Evolutionary conservation across 805 yeast genomes (phyloP).

Genomic region (Ogataea paraovalis): DNA sequence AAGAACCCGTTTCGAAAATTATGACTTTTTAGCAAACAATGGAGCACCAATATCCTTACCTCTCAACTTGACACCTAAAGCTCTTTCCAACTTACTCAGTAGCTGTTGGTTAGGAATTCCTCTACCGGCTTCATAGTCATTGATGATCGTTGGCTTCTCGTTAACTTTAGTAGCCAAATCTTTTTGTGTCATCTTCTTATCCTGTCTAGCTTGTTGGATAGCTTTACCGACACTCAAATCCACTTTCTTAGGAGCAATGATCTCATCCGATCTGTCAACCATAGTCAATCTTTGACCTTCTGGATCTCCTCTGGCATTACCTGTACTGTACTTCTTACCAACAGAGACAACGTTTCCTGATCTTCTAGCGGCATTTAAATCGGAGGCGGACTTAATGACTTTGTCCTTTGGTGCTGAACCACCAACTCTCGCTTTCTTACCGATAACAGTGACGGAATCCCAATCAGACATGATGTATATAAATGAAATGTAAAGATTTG

Average conservation of each 20-base stretch:
- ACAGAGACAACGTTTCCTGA: conserved; percentile 83
- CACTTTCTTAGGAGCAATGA: conserved; percentile 86
- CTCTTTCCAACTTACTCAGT: conserved; percentile 88
- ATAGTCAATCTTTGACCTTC: conserved; percentile 95
- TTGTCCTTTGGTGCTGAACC: conserved; percentile 75
- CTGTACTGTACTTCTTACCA: conserved; percentile 83
- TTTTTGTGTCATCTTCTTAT: conserved; percentile 87
- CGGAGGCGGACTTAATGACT: conserved; percentile 74
- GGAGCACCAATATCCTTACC: conserved; percentile 96
- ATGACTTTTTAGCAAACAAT: conserved; percentile 51
- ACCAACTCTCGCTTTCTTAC: conserved; percentile 83
- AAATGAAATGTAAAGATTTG: no score
- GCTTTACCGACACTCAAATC: conserved; percentile 84
- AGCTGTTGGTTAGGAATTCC: conserved; percentile 96
- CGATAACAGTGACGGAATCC: conserved; percentile 89
- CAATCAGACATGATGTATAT: conserved; percentile 55
- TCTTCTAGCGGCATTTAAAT: conserved; percentile 92
- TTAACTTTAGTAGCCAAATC: conserved; percentile 93
- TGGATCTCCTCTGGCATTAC: conserved; percentile 61
- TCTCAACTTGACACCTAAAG: conserved; percentile 88
- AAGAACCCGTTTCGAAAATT: not conserved
- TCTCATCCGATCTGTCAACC: conserved; percentile 90
- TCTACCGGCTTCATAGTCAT: conserved; percentile 95
- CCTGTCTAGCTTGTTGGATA: conserved; percentile 80
- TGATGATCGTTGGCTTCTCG: conserved; percentile 92